phyloP scores from a whole-genome alignment of 2,329 filamentous ascomycete species.

The Cytospora mali region DNA sequence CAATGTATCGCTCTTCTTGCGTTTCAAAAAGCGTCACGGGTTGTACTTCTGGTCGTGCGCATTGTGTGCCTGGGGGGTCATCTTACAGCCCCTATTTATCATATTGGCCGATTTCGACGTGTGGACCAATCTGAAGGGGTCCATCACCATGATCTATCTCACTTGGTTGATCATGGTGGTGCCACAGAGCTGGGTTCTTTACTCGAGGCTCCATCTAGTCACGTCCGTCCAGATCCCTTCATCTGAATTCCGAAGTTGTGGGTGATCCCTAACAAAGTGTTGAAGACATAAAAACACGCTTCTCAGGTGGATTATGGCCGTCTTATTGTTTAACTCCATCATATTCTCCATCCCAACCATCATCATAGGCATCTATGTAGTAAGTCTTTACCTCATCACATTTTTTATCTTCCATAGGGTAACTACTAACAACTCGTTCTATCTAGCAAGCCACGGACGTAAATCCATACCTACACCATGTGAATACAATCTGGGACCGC shows the following conservation, averaged over 20 bases:
- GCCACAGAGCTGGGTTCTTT: slow-evolving; percentile 38
- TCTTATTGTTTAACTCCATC: slow-evolving; percentile 35
- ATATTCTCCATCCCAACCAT: slow-evolving; percentile 36
- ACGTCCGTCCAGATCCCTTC: slow-evolving; percentile 29
- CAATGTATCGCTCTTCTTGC: slow-evolving; percentile 36
- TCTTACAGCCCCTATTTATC: slow-evolving; percentile 37
- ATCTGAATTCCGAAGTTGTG: background rate
- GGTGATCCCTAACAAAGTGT: background rate
- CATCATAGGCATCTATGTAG: slow-evolving; percentile 35
- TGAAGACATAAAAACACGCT: slow-evolving; percentile 3
- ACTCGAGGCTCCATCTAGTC: slow-evolving; percentile 38
- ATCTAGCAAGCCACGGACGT: slow-evolving; percentile 29
- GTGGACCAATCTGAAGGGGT: slow-evolving; percentile 27
- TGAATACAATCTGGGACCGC: slow-evolving; percentile 37
- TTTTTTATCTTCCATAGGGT: too few relatives aligned
- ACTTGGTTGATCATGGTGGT: slow-evolving; percentile 39
- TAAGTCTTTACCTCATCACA: slow-evolving; percentile 29
- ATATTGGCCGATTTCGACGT: slow-evolving; percentile 37
- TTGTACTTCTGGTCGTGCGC: slow-evolving; percentile 40
- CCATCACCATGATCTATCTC: slow-evolving; percentile 35
- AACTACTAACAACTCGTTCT: background rate
- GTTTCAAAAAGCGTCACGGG: slow-evolving; percentile 38
- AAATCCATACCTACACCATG: slow-evolving; percentile 31
- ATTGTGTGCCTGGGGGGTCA: slow-evolving; percentile 36
- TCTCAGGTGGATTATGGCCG: slow-evolving; percentile 32